phyloP scores from a whole-genome alignment of 129 eudicot species.

The sunflower (Helianthus annuus) region HanXRQr2.0-SUNRISE NC_035447.2:1761405-1761904 shows the following conservation, averaged over 20 bases:
- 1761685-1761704: neutral
- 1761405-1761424: too few relatives aligned
- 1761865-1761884: slow-evolving; percentile 2
- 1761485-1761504: too few relatives aligned
- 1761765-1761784: neutral
- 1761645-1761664: neutral
- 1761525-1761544: too few relatives aligned
- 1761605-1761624: neutral
- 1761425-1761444: too few relatives aligned
- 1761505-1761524: too few relatives aligned
- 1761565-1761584: neutral
- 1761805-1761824: slow-evolving; percentile 8
- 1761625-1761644: neutral
- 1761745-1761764: neutral
- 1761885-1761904: slow-evolving; percentile 8
- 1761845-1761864: neutral
- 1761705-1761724: neutral
- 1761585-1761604: neutral
- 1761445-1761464: too few relatives aligned
- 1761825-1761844: neutral
- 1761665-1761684: slow-evolving; percentile 9
- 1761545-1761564: too few relatives aligned
- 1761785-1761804: neutral
- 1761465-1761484: too few relatives aligned
- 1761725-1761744: neutral